Evolutionary conservation across 495 filamentous ascomycete genomes (phyloP), one percentile per base, ranked within the genome.

Genomic region (Trypethelium eluteriae): DNA sequence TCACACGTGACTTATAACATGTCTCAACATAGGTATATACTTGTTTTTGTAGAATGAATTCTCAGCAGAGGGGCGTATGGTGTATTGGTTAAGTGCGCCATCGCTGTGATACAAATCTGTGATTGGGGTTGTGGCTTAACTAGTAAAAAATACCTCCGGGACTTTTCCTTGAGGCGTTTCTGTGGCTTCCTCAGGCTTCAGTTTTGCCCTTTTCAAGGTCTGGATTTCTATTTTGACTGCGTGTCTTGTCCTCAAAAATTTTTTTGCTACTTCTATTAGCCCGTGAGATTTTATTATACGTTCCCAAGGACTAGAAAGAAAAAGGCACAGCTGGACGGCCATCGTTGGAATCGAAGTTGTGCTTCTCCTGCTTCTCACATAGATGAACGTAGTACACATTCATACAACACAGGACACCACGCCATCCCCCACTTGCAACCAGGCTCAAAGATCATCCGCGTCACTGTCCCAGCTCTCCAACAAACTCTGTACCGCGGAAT

Each of bases 401-500:
- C 25, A 25, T 25, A 25, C 25, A 25, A 25, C 25, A 25, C 25
- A 25, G 25, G 25, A 25, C 25, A 25, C 25, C 25, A 25, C 25
- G 25, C 25, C 25, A 25, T 25, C 25, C 25, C 25, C 5, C 25
- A 59, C 25, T 3, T 18, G 53, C 53, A 18, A 35, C 36, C 53
- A 59, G 5, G 14, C 25, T 5, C 14, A 18, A 63, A 25, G 35
- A 25, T 34, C 38, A 63, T 63, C 62, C 4, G 35, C 62, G n/a
- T 63, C 62, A 41, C 38, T 47, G 18, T n/a, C 38, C 38, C 62
- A 41, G 66, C 70, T 74, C 44, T 71, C 70, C 64, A 74, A 62
- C 56, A 74, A 57, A 44, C 64, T 67, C 64, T 74, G 70, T 39
- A 74, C 64, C 44, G 71, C 67, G 66, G 68, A 68, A 32, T 70